Evolutionary conservation across 78 protist species (phyloP), one percentile per base, ranked within the genome.

Genomic region (Tieghemostelium lacteum): DNA sequence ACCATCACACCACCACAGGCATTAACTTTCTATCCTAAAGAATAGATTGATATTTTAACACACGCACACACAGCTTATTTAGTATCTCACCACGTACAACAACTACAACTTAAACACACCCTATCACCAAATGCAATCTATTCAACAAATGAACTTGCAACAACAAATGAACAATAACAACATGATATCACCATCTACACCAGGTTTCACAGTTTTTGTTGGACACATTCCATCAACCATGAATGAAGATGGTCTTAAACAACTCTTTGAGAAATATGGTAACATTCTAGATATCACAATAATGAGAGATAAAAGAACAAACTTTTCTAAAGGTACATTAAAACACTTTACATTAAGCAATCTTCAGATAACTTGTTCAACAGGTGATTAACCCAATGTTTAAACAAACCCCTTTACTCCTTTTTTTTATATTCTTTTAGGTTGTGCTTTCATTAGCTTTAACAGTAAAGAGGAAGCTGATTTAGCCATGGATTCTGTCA

Each of bases 151-250:
- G 20, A 37, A 62, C 28, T 36, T 34, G 36, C 75, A 69, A 69
- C 33, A 20, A 12, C 50, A 67, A n/a, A 10, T 19, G 37, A 2
- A 31, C 19, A 33, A 33, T 24, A n/a, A n/a, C n/a, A n/a, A n/a
- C n/a, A n/a, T n/a, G n/a, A n/a, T n/a, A n/a, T n/a, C n/a, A n/a
- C 52, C 63, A 57, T 5, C 63, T 19, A 7, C 63, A 57, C 8
- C 5, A 12, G 88, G 88, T 6, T 80, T 80, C 70, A 80, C 58
- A 22, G 88, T 80, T 16, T 80, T 80, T 60, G 88, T 80, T 3
- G 88, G 88, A 36, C 88, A 80, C n/a, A 80, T 80, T 65, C 88
- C 88, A 37, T 62, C 65, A 31, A 31, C 67, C 34, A 65, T 80
- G 70, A 80, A 65, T 8, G 88, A 80, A 72, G 78, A 80, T 29